Percentiles rank a stretch among this genome's conserved stretches.
phyloP scores from a whole-genome alignment of 495 filamentous ascomycete genomes.

The Darksidea phi region DNA sequence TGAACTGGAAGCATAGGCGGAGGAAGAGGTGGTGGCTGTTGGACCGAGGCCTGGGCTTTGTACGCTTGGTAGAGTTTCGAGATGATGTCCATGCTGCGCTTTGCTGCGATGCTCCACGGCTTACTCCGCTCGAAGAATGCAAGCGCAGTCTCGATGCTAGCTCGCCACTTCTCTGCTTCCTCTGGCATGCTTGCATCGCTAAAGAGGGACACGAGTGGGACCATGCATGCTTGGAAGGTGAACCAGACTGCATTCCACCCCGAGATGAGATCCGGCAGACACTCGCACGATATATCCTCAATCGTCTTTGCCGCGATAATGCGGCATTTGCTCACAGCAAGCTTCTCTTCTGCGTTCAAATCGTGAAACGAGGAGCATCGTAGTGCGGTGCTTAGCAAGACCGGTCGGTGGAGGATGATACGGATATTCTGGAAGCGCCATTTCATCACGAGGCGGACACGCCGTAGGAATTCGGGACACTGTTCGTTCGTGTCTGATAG shows the following conservation, averaged over 20 bases:
- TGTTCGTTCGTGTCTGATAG: conserved; percentile 60
- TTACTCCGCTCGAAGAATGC: conserved; percentile 67
- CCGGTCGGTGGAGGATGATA: conserved; percentile 75
- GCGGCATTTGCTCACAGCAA: conserved; percentile 66
- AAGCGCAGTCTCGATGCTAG: conserved; percentile 67
- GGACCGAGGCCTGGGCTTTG: conserved; percentile 23
- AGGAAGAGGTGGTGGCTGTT: conserved; percentile 1
- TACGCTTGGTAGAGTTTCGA: conserved; percentile 66
- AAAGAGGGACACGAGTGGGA: conserved; percentile 69
- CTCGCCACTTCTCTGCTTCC: conserved; percentile 39
- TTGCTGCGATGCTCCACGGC: conserved; percentile 68
- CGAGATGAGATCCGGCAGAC: conserved; percentile 69
- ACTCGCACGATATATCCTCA: conserved; percentile 66
- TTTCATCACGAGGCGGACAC: conserved; percentile 72
- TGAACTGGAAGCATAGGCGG: background rate
- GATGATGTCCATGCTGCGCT: conserved; percentile 66
- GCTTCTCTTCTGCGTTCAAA: conserved; percentile 62
- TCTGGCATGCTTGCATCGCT: conserved; percentile 36
- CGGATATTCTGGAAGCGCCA: conserved; percentile 79
- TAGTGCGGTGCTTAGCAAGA: conserved; percentile 68
- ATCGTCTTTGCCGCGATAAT: conserved; percentile 68
- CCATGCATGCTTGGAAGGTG: conserved; percentile 75
- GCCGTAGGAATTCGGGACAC: conserved; percentile 67
- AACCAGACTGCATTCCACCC: conserved; percentile 86
- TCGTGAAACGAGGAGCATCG: conserved; percentile 61